These are phyloP conservation scores for Xenoacremonium recifei DNA, from an alignment of 2,329 filamentous ascomycete species.

Conservation along the genomic window DNA sequence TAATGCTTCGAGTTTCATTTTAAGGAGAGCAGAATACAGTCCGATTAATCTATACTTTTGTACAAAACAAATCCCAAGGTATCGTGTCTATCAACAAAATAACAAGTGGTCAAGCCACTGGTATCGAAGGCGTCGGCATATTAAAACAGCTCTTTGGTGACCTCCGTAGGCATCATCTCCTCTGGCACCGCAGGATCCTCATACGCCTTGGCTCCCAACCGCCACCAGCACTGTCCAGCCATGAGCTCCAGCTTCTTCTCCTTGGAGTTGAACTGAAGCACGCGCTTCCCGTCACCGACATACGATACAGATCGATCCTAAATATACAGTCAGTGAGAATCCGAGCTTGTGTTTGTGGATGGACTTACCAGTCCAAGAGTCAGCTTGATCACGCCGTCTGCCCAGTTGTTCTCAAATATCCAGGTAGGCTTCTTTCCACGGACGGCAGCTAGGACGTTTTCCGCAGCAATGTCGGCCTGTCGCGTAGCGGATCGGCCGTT, in stretches of 20 bases:
- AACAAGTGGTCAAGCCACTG: too few species aligned
- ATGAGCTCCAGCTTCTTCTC: constrained; percentile 45
- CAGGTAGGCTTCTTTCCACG: constrained; percentile 37
- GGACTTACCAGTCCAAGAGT: constrained; percentile 50
- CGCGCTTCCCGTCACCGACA: constrained; percentile 41
- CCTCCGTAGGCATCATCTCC: too few species aligned
- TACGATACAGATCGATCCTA: constrained; percentile 46
- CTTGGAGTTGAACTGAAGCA: constrained; percentile 39
- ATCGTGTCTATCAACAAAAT: too few species aligned
- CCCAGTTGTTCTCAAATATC: constrained; percentile 42
- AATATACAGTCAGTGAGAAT: neutral
- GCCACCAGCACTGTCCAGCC: constrained; percentile 40
- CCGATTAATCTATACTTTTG: too few species aligned
- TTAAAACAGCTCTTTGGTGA: too few species aligned
- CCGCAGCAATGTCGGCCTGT: constrained; percentile 52
- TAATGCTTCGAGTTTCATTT: too few species aligned
- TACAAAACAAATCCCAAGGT: too few species aligned
- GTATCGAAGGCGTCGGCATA: too few species aligned
- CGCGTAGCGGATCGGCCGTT: constrained; percentile 54
- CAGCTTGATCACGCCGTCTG: constrained; percentile 51
- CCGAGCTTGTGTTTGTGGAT: neutral
- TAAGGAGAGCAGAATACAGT: too few species aligned
- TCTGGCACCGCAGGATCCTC: constrained; percentile 30
- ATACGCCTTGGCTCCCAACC: constrained; percentile 45
- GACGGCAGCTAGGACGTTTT: constrained; percentile 52